Percentiles rank a stretch among this genome's conserved stretches.
Evolutionary conservation across 1,284 basidiomycete genomes (phyloP).

Genomic region (Marasmius oreades): DNA sequence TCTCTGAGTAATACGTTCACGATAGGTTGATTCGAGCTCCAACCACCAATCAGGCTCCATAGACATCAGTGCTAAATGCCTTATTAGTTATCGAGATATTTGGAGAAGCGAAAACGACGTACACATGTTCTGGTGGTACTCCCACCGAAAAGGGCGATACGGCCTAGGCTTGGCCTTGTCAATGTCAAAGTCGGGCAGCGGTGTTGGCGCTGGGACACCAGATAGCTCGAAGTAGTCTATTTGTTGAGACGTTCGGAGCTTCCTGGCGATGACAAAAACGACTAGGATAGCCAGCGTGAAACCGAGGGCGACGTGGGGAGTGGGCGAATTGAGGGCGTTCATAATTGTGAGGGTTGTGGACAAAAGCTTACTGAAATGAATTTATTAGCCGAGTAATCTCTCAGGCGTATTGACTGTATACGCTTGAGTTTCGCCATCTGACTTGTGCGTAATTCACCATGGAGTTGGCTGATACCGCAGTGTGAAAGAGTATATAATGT

Average conservation of each 20-base stretch:
- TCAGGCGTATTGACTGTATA: too few species aligned
- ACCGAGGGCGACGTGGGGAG: not conserved
- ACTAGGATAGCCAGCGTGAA: not conserved
- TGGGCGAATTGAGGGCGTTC: not conserved
- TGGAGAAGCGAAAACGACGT: not conserved
- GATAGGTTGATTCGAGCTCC: conserved; percentile 49
- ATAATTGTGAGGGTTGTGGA: too few species aligned
- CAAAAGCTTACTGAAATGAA: too few species aligned
- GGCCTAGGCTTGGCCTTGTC: not conserved
- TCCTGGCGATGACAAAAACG: not conserved
- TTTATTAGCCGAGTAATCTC: too few species aligned
- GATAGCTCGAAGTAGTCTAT: conserved; percentile 1
- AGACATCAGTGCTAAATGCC: conserved; percentile 36
- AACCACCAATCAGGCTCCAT: conserved; percentile 52
- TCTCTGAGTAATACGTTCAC: conserved; percentile 38
- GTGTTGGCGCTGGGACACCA: not conserved
- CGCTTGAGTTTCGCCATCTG: too few species aligned
- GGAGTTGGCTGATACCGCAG: too few species aligned
- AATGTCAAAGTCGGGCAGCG: conserved; percentile 1
- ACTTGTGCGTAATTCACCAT: too few species aligned
- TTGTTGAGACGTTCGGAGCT: not conserved
- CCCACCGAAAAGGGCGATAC: not conserved
- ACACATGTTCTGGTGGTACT: conserved; percentile 12
- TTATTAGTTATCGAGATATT: not conserved
- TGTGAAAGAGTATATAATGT: too few species aligned